phyloP scores from a whole-genome alignment of 768 basidiomycete species.

The Pisolithus albus region DNA sequence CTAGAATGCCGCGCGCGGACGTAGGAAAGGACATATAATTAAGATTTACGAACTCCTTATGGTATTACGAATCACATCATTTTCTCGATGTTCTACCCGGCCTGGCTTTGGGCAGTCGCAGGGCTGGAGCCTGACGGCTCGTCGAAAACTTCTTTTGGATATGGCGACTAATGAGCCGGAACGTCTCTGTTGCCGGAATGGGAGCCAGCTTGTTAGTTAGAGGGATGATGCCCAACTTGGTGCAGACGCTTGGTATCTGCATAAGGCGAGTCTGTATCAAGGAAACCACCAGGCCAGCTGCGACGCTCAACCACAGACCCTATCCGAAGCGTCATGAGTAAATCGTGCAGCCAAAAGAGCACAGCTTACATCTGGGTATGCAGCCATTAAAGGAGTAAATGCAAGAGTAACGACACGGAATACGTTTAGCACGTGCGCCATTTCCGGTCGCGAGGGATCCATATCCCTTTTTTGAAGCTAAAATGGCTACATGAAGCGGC shows the following conservation, averaged over 20 bases:
- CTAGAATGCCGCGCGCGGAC: conserved; percentile 57
- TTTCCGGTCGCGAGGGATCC: conserved; percentile 44
- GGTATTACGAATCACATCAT: neutral
- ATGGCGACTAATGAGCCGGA: neutral
- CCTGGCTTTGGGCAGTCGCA: neutral
- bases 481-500: conserved; percentile 3
- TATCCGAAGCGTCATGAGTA: conserved; percentile 19
- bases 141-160: neutral
- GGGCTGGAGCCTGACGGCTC: neutral
- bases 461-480: conserved; percentile 47
- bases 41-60: neutral
- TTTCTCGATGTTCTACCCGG: neutral
- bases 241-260: conserved; percentile 36
- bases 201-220: conserved; percentile 6
- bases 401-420: conserved; percentile 53
- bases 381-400: conserved; percentile 45
- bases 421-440: conserved; percentile 63
- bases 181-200: conserved; percentile 26
- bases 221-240: conserved; percentile 29
- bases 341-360: neutral
- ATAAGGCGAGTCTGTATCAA: conserved; percentile 43
- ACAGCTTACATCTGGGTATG: conserved; percentile 59
- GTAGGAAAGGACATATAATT: conserved; percentile 13
- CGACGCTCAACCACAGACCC: conserved; percentile 56
- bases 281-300: conserved; percentile 41